Base-by-base conservation (phyloP, 768 basidiomycete species). In the Naematelia aurantialba region DNA sequence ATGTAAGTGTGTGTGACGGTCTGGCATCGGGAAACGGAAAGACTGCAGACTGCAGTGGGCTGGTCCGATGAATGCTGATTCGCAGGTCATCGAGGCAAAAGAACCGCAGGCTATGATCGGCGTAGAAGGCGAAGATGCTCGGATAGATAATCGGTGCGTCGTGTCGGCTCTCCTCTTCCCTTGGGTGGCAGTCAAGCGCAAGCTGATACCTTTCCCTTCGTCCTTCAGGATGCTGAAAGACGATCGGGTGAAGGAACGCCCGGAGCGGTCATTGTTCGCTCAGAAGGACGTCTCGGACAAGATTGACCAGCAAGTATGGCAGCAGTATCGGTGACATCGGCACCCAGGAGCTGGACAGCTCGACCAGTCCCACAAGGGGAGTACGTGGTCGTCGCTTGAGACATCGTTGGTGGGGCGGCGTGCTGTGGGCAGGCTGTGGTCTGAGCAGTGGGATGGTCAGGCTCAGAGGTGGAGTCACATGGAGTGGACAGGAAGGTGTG, bases 191-290 rank as follows among this genome's bases (percentile, higher is more conserved):
- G n/a, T n/a, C n/a, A n/a, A n/a, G n/a, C n/a, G n/a, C n/a, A n/a
- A n/a, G 14, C 47, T 17, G 2, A 2, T 19, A 45, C 56, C 42
- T 1, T 25, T 27, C 34, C 56, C 42, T 29, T 53, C 46, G 10
- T 42, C n/a, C n/a, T n/a, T n/a, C 67, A 93, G 91, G 48, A 88
- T 94, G 87, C 79, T 96, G 63, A 91, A 88, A 76, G 92, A 96
- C 75, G 89, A 91, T 24, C 86, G 92, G 3, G 77, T 84, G 31
- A 86, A 86, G 63, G 74, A 81, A 46, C 79, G 81, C 44, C 77
- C 66, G 2, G 55, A 63, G n/a, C 47, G 68, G 45, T 69, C 67
- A 54, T 46, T 76, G 14, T 74, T 67, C 42, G 60, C 58, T 10
- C 50, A 58, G 19, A 68, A 70, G 56, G 73, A 74, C 53, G 52